Conservation (phyloP, 495 filamentous ascomycete genomes). For the Penicillium crystallinum region DNA sequence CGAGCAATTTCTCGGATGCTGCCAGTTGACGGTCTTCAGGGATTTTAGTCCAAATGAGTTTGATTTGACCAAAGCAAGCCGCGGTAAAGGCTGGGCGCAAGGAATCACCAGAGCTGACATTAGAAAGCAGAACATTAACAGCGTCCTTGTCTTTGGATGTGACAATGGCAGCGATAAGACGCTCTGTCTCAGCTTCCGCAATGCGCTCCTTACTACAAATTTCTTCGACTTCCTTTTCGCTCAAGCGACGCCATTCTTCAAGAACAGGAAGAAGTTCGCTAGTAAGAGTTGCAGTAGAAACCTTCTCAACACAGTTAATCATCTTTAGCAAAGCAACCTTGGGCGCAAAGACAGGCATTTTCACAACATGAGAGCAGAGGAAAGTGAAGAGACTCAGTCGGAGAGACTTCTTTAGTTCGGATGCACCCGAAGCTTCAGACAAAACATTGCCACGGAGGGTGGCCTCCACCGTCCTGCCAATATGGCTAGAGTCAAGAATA, state of each 20-base stretch:
- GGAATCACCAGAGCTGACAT: slow-evolving; percentile 44
- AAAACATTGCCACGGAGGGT: slow-evolving; percentile 44
- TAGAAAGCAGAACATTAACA: slow-evolving; percentile 50
- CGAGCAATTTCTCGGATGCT: slow-evolving; percentile 57
- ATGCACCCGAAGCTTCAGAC: slow-evolving; percentile 34
- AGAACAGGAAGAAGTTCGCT: slow-evolving; percentile 66
- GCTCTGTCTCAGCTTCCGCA: slow-evolving; percentile 52
- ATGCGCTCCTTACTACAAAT: slow-evolving; percentile 55
- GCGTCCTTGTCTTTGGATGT: slow-evolving; percentile 63
- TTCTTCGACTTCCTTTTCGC: slow-evolving; percentile 34
- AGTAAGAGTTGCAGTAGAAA: slow-evolving; percentile 59
- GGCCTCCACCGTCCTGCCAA: slow-evolving; percentile 54
- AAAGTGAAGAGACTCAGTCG: slow-evolving; percentile 66
- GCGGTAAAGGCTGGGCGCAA: slow-evolving; percentile 49
- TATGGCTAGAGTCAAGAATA: slow-evolving; percentile 63
- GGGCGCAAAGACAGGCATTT: slow-evolving; percentile 59
- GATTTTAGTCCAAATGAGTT: slow-evolving; percentile 64
- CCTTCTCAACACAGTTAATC: slow-evolving; percentile 65
- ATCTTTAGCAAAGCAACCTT: slow-evolving; percentile 66
- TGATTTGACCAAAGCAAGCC: slow-evolving; percentile 59
- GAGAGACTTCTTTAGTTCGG: slow-evolving; percentile 59
- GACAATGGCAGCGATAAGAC: slow-evolving; percentile 55
- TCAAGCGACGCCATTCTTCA: slow-evolving; percentile 55
- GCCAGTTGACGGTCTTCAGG: slow-evolving; percentile 55
- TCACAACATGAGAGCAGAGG: slow-evolving; percentile 64